Evolutionary conservation across 176 grass and related monocot genomes (phyloP), one percentile per base, ranked within the genome.

Genomic region (Elaeis guineensis): DNA sequence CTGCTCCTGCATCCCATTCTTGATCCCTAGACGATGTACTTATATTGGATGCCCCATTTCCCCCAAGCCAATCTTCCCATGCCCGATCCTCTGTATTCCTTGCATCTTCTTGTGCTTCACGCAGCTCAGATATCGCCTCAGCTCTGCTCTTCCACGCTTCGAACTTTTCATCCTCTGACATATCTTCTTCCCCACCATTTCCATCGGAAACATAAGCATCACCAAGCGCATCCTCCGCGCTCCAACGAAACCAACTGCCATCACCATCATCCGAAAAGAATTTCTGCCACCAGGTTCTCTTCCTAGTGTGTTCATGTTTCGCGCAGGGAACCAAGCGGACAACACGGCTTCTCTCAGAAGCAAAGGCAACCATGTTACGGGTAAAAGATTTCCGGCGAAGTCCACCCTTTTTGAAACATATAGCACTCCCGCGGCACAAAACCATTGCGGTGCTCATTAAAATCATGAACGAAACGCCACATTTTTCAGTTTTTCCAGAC

Each of bases 61-160:
- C 65, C 30, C 83, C 18, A 16, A 88, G 65, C 92, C 92, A 97
- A 77, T 91, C 87, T 62, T 97, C 81, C 92, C 87, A 97, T 0
- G 52, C 85, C 28, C 66, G 75, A 44, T 32, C 78, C 53, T 88
- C 92, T 0, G 75, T 72, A 19, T 88, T 83, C 29, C 75, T 71
- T 16, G 69, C 87, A 54, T 80, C 80, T 72, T 88, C 75, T 57
- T 70, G 87, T 9, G 87, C 87, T 18, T 97, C 83, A 53, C 81
- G 66, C 17, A 91, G 78, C 69, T 97, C 92, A 5, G 85, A 72
- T 62, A 97, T 83, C 2, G 92, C 92, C 81, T 97, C 87, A 2
- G 92, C 84, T 22, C 79, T 85, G 25, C 75, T 91, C 79, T 69
- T 97, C 92, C 92, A 97, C 15, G 78, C 35, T 56, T 91, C 75